Evolutionary conservation across 2,329 filamentous ascomycete genomes (phyloP).

Genomic region (Grosmannia clavigera): DNA sequence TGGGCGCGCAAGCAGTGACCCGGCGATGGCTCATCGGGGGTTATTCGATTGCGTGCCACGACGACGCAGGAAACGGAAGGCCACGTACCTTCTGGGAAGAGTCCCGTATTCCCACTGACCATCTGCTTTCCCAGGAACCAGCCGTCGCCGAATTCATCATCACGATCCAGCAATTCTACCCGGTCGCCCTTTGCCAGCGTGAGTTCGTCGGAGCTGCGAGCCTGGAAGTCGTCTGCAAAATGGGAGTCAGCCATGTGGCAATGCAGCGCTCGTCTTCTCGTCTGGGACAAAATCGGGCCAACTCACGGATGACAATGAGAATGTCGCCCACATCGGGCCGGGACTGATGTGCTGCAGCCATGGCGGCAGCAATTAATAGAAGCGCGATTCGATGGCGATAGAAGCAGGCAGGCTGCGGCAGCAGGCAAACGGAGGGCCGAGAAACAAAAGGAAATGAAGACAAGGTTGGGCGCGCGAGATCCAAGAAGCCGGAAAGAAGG

Average conservation of each 20-base stretch:
- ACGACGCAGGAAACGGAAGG: not conserved
- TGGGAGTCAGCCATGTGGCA: not conserved
- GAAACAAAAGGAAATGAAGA: not conserved
- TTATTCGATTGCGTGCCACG: not conserved
- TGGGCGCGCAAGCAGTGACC: not conserved
- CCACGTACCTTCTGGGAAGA: conserved; percentile 67
- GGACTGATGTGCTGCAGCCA: conserved; percentile 22
- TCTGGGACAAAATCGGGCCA: not conserved
- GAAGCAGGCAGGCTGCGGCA: not conserved
- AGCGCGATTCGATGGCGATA: not conserved
- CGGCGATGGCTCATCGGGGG: not conserved
- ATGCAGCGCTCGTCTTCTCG: not conserved
- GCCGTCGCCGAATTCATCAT: conserved; percentile 81
- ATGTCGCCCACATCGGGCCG: conserved; percentile 54
- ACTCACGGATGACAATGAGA: conserved; percentile 61
- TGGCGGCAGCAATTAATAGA: conserved; percentile 4
- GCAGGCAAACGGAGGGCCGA: not conserved
- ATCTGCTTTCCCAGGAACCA: conserved; percentile 73
- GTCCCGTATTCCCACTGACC: conserved; percentile 58
- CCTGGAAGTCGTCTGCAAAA: conserved; percentile 71
- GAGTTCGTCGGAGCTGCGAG: conserved; percentile 86
- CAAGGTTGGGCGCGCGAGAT: not conserved
- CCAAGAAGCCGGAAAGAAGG: not conserved
- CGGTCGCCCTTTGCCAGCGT: conserved; percentile 75
- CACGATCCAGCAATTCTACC: conserved; percentile 71